Conservation (phyloP, 106 monocot genomes). For the Apostasia ramifera region DNA sequence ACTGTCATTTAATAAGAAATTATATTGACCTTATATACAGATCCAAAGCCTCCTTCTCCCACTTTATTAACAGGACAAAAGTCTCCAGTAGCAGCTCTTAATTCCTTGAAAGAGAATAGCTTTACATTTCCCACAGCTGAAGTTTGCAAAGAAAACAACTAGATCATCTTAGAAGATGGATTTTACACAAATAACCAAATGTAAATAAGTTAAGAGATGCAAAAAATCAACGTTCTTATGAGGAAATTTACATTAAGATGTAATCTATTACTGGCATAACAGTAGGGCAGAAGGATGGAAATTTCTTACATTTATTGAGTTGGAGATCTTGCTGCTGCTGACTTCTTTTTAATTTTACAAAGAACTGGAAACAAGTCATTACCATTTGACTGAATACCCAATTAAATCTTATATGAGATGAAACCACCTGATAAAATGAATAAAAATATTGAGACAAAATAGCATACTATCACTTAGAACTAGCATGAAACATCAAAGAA, state of each 20-base stretch:
- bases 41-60: constrained; percentile 57
- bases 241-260: not conserved
- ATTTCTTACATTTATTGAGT: not conserved
- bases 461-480: no score
- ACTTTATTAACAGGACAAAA: constrained; percentile 42
- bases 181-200: not conserved
- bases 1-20: not conserved
- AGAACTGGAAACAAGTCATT: not conserved
- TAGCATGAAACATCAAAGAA: no score
- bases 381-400: not conserved
- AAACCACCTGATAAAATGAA: constrained; percentile 1
- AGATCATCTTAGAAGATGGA: not conserved
- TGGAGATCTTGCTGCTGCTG: not conserved
- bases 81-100: constrained; percentile 34
- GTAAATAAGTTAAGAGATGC: not conserved
- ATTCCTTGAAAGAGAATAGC: constrained; percentile 36
- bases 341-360: not conserved
- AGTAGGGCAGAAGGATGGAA: not conserved
- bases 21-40: constrained; percentile 47
- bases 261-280: not conserved
- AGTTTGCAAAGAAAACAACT: constrained; percentile 2
- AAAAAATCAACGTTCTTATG: not conserved
- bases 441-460: not conserved
- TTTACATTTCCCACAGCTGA: constrained; percentile 21
- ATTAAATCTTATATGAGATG: not conserved